A percentile compares a stretch with the other conserved stretches of the same genome.
phyloP scores from a whole-genome alignment of 2,329 filamentous ascomycete genomes.

The Colletotrichum siamense region DNA sequence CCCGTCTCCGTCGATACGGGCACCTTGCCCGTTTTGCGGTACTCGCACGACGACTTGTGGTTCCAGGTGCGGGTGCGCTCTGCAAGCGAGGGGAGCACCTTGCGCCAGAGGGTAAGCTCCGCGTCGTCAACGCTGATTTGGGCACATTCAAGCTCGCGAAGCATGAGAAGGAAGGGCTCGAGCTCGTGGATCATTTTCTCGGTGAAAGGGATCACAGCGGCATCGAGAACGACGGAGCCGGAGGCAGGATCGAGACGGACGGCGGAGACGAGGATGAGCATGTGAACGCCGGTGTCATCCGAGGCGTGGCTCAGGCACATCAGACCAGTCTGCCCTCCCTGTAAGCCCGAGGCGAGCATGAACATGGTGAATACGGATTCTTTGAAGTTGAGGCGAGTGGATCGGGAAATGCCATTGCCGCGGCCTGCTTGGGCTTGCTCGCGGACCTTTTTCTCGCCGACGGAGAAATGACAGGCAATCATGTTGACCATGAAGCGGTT shows the following conservation, averaged over 20 bases:
- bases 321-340: slow-evolving; percentile 48
- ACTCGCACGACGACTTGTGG: slow-evolving; percentile 49
- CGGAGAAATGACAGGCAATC: slow-evolving; percentile 45
- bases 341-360: slow-evolving; percentile 49
- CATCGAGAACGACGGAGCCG: slow-evolving; percentile 50
- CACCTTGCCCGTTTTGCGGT: slow-evolving; percentile 37
- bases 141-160: slow-evolving; percentile 41
- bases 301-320: slow-evolving; percentile 44
- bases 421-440: slow-evolving; percentile 25
- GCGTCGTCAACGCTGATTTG: slow-evolving; percentile 49
- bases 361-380: slow-evolving; percentile 54
- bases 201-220: slow-evolving; percentile 51
- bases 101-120: slow-evolving; percentile 63
- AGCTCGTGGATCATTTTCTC: slow-evolving; percentile 36
- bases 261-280: slow-evolving; percentile 45
- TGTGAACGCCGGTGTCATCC: slow-evolving; percentile 43
- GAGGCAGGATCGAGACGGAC: slow-evolving; percentile 49
- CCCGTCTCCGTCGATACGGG: slow-evolving; percentile 43
- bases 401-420: slow-evolving; percentile 26
- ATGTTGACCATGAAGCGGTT: slow-evolving; percentile 45
- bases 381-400: slow-evolving; percentile 51
- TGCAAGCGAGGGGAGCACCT: slow-evolving; percentile 44
- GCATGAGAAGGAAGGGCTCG: slow-evolving; percentile 42
- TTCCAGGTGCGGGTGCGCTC: slow-evolving; percentile 56
- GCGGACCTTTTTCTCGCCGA: slow-evolving; percentile 43